Evolutionary conservation across 2,329 filamentous ascomycete species (phyloP).

Genomic region (Colletotrichum coccodes): DNA sequence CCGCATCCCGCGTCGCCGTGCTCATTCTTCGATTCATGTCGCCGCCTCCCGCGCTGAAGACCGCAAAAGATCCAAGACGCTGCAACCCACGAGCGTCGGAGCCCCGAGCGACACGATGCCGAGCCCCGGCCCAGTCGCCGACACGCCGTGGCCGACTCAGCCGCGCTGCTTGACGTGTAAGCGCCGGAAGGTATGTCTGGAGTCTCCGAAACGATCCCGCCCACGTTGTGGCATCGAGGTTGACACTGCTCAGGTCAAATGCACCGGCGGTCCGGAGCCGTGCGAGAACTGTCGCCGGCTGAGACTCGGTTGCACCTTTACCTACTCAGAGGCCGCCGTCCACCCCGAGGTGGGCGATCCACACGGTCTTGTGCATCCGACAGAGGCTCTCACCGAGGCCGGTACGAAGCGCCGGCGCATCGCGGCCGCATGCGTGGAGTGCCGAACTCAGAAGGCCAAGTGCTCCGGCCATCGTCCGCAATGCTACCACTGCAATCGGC

Average conservation of each 20-base stretch:
- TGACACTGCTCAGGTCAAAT: constrained; percentile 9
- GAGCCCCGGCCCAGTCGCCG: constrained; percentile 3
- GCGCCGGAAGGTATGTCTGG: constrained; percentile 16
- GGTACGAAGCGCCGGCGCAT: constrained; percentile 40
- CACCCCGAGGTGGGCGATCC: constrained; percentile 1
- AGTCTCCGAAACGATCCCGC: neutral
- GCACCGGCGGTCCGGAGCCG: constrained; percentile 10
- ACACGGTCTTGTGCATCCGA: constrained; percentile 1
- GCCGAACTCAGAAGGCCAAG: constrained; percentile 46
- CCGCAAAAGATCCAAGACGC: too few species aligned
- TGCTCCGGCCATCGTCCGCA: constrained; percentile 42
- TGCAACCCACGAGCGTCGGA: neutral
- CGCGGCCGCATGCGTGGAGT: constrained; percentile 43
- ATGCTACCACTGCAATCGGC: constrained; percentile 18
- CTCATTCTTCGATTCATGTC: neutral
- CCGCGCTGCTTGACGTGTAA: constrained; percentile 22
- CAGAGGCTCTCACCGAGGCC: constrained; percentile 38
- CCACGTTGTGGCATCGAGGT: neutral
- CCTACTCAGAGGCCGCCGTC: constrained; percentile 6
- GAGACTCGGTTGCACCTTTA: constrained; percentile 12
- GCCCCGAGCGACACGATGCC: constrained; percentile 4
- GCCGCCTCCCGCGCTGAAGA: neutral
- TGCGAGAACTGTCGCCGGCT: constrained; percentile 18
- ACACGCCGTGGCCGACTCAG: neutral
- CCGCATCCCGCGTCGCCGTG: constrained; percentile 3